Conservation (phyloP, 78 protist genomes). For the Dictyostelium firmibasis region DNA sequence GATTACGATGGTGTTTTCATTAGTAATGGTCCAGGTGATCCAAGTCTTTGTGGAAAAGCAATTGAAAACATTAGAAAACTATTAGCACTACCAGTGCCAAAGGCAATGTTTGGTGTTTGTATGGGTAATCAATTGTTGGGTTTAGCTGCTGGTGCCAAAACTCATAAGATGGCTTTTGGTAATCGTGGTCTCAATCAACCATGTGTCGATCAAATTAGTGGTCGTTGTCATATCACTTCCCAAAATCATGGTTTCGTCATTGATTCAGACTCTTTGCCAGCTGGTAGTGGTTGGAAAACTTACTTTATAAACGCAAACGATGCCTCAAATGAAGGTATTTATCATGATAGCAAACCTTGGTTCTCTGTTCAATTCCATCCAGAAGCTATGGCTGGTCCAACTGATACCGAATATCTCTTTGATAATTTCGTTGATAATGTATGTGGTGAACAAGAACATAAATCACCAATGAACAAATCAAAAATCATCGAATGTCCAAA, state of each 20-base stretch:
- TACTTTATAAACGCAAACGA: constrained; percentile 98
- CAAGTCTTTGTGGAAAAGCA: constrained; percentile 77
- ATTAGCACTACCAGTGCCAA: neutral
- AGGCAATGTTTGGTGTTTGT: constrained; percentile 95
- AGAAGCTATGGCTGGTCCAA: constrained; percentile 97
- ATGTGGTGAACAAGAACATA: neutral
- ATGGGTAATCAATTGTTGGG: constrained; percentile 97
- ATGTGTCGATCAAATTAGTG: constrained; percentile 84
- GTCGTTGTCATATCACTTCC: constrained; percentile 92
- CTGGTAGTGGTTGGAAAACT: constrained; percentile 87
- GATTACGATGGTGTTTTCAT: constrained; percentile 95
- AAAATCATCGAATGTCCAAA: constrained; percentile 58
- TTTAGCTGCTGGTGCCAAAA: constrained; percentile 94
- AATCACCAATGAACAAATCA: constrained; percentile 30
- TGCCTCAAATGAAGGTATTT: constrained; percentile 96
- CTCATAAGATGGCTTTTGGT: constrained; percentile 96
- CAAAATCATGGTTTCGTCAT: constrained; percentile 97
- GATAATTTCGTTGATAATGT: constrained; percentile 85
- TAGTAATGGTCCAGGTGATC: constrained; percentile 98
- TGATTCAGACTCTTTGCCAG: constrained; percentile 90
- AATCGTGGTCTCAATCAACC: constrained; percentile 98
- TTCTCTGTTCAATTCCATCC: constrained; percentile 98
- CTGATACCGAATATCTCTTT: constrained; percentile 96
- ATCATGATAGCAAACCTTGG: constrained; percentile 90
- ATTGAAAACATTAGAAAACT: constrained; percentile 85